These are phyloP conservation scores for Coleophoma cylindrospora DNA, from an alignment of 2,329 filamentous ascomycete species.

Conservation along the genomic window DNA sequence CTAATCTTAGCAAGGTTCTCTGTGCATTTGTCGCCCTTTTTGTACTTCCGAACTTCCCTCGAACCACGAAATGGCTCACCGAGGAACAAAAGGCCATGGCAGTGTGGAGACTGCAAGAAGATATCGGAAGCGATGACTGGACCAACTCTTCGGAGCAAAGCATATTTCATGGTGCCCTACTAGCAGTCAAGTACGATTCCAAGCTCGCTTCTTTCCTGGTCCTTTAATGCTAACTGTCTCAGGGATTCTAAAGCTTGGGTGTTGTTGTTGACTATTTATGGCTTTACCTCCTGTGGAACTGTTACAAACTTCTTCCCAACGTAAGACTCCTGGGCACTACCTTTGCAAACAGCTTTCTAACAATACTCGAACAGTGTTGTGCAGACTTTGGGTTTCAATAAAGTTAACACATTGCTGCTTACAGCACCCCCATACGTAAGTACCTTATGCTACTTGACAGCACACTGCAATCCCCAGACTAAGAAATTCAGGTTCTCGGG, in stretches of 20 bases:
- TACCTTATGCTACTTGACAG: neutral
- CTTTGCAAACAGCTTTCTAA: no score
- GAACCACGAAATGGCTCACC: conserved; percentile 3
- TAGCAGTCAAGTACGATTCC: no score
- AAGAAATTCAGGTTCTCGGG: no score
- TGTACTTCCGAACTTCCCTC: conserved; percentile 44
- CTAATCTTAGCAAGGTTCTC: neutral
- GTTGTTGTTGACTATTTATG: no score
- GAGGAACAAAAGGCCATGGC: conserved; percentile 1
- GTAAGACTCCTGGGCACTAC: no score
- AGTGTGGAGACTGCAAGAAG: neutral
- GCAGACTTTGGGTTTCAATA: conserved; percentile 18
- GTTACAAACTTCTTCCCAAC: conserved; percentile 21
- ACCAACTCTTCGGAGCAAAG: no score
- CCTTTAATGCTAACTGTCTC: no score
- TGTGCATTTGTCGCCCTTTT: conserved; percentile 9
- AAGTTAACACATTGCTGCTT: conserved; percentile 1
- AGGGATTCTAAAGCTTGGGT: no score
- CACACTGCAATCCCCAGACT: no score
- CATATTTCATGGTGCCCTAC: no score
- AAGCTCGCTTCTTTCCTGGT: no score
- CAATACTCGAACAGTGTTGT: conserved; percentile 3
- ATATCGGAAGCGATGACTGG: neutral
- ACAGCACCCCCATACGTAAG: conserved; percentile 1
- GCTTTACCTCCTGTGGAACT: neutral